These are phyloP conservation scores for Coprinellus micaceus DNA, from an alignment of 768 basidiomycete genomes.

Conservation along the genomic window DNA sequence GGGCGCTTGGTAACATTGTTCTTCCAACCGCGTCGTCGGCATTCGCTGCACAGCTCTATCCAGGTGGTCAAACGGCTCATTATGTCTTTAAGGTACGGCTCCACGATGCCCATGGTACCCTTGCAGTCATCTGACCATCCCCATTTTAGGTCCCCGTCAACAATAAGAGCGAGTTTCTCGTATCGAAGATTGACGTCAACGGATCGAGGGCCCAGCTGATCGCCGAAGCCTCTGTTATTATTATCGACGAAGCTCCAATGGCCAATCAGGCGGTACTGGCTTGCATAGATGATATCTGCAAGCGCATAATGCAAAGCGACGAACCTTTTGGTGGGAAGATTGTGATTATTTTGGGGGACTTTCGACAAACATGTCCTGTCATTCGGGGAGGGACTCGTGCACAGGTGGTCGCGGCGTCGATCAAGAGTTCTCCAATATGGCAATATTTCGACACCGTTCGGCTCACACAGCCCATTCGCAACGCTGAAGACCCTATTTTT, in stretches of 20 bases:
- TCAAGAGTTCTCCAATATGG: conserved; percentile 34
- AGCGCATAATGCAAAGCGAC: conserved; percentile 22
- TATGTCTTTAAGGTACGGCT: conserved; percentile 33
- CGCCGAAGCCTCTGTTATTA: conserved; percentile 22
- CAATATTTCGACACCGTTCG: conserved; percentile 20
- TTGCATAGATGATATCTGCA: conserved; percentile 33
- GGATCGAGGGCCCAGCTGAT: conserved; percentile 32
- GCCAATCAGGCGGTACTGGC: conserved; percentile 29
- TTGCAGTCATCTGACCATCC: too few relatives aligned
- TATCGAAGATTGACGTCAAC: conserved; percentile 26
- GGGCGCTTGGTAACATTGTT: conserved; percentile 25
- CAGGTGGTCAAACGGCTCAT: conserved; percentile 34
- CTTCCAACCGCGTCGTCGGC: conserved; percentile 36
- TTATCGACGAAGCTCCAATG: conserved; percentile 45
- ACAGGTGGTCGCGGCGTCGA: conserved; percentile 31
- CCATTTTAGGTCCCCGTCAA: conserved; percentile 35
- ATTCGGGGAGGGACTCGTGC: conserved; percentile 24
- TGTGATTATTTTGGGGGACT: conserved; percentile 35
- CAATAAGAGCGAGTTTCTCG: conserved; percentile 27
- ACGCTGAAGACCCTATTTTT: conserved; percentile 33
- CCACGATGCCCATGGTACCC: too few relatives aligned
- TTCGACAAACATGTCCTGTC: conserved; percentile 39
- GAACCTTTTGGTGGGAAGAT: conserved; percentile 35
- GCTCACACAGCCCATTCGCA: conserved; percentile 32
- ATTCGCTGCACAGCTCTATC: conserved; percentile 37